Percentiles rank a stretch among this genome's conserved stretches.
Evolutionary conservation across 805 yeast genomes (phyloP).

Genomic region (Suhomyces tanzawaensis): DNA sequence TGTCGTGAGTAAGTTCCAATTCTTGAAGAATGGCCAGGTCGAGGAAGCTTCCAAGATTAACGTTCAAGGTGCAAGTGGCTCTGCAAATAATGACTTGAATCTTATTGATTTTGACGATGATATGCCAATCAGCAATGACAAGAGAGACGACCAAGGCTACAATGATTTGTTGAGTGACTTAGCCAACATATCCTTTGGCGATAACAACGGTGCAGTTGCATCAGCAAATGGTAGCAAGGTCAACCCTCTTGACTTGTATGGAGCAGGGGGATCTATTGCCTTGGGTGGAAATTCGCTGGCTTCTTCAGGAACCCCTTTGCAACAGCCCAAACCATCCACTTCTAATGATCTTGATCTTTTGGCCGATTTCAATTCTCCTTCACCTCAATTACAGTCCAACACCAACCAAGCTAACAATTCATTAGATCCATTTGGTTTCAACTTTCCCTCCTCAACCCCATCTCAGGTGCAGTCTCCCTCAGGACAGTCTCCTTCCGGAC

Average conservation of each 20-base stretch:
- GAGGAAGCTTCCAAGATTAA: slow-evolving; percentile 37
- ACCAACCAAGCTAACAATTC: slow-evolving; percentile 12
- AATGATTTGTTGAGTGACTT: slow-evolving; percentile 75
- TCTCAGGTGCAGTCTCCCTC: slow-evolving; percentile 18
- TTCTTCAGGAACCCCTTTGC: slow-evolving; percentile 12
- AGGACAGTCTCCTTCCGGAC: slow-evolving; percentile 14
- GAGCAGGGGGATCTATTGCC: slow-evolving; percentile 52
- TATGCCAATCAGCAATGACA: slow-evolving; percentile 31
- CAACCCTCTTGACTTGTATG: slow-evolving; percentile 39
- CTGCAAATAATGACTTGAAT: slow-evolving; percentile 31
- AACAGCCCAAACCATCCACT: slow-evolving; percentile 18
- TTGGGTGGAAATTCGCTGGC: slow-evolving; percentile 24
- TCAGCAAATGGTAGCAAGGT: slow-evolving; percentile 18
- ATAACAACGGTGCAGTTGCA: slow-evolving; percentile 13
- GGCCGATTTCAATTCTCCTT: slow-evolving; percentile 40
- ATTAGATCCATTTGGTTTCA: slow-evolving; percentile 42
- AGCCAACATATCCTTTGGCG: slow-evolving; percentile 55
- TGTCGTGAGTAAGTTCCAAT: slow-evolving; percentile 62
- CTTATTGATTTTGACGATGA: slow-evolving; percentile 45
- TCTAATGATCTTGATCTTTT: slow-evolving; percentile 26
- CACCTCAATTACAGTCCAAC: slow-evolving; percentile 36
- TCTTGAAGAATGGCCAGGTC: slow-evolving; percentile 62
- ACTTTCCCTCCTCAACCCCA: slow-evolving; percentile 40
- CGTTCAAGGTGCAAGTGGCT: slow-evolving; percentile 21
- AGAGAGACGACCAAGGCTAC: slow-evolving; percentile 41